These are phyloP conservation scores for Corymbia maculata DNA, from an alignment of 345 rosid genomes.

Conservation along the genomic window DNA sequence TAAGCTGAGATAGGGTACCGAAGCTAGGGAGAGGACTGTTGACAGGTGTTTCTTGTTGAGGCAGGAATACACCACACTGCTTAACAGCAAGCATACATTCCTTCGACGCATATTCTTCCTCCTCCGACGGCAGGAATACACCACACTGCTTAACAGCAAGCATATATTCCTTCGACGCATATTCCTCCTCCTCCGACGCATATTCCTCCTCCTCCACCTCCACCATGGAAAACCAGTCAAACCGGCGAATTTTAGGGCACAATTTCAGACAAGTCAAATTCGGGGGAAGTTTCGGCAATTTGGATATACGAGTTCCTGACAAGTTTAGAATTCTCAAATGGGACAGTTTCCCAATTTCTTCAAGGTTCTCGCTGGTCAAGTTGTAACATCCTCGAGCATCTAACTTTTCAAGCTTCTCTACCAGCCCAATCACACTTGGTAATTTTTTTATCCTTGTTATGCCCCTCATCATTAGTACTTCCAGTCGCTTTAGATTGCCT, in stretches of 20 bases:
- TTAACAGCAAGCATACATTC: too few species aligned
- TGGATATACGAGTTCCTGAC: accelerated
- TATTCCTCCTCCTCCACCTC: too few species aligned
- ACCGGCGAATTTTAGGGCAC: not conserved
- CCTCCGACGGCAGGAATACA: too few species aligned
- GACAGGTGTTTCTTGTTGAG: not conserved
- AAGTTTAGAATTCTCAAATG: not conserved
- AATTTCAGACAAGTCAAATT: not conserved
- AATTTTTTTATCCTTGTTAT: not conserved
- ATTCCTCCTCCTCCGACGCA: too few species aligned
- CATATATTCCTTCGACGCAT: too few species aligned
- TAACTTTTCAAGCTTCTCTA: not conserved
- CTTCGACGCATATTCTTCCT: too few species aligned
- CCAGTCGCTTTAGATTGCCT: not conserved
- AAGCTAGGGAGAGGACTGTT: not conserved
- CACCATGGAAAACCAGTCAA: not conserved
- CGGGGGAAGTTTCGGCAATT: not conserved
- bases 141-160: too few species aligned
- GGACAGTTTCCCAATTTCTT: not conserved
- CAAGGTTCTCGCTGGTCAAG: not conserved
- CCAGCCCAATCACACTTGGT: not conserved
- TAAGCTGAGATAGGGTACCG: not conserved
- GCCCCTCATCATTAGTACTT: not conserved
- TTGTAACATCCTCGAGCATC: not conserved
- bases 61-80: too few species aligned